Conservation (phyloP, 305 asterid species). For the Fraxinus dipetala region DNA sequence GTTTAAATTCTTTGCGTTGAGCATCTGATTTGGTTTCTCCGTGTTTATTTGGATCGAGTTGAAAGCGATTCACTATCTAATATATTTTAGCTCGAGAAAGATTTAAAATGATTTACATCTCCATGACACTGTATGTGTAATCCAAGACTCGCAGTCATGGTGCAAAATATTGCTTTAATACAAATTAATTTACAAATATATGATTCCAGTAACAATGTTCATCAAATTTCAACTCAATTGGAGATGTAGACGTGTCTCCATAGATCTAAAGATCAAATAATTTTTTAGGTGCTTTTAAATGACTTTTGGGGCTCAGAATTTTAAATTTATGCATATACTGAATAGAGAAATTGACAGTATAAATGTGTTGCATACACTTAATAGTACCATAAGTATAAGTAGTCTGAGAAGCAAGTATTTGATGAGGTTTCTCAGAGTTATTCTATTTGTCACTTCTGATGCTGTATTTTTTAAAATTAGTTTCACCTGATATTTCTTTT, state of each 20-base stretch:
- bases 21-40: constrained; percentile 12
- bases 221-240: neutral
- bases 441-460: neutral
- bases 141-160: neutral
- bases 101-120: neutral
- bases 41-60: neutral
- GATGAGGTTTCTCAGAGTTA: neutral
- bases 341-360: neutral
- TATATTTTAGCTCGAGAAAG: neutral
- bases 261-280: neutral
- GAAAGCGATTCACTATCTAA: neutral
- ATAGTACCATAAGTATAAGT: neutral
- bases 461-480: constrained; percentile 2
- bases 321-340: neutral
- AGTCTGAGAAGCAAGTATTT: neutral
- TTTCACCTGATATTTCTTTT: constrained; percentile 7
- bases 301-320: constrained; percentile 8
- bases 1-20: neutral
- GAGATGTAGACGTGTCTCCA: neutral
- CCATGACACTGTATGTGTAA: neutral
- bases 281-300: constrained; percentile 19
- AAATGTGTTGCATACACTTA: neutral
- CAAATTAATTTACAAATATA: neutral
- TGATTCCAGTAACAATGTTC: neutral
- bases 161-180: neutral